Percentiles rank a stretch among this genome's conserved stretches.
Evolutionary conservation across 1,284 basidiomycete genomes (phyloP).

Genomic region (Boletus sp.): DNA sequence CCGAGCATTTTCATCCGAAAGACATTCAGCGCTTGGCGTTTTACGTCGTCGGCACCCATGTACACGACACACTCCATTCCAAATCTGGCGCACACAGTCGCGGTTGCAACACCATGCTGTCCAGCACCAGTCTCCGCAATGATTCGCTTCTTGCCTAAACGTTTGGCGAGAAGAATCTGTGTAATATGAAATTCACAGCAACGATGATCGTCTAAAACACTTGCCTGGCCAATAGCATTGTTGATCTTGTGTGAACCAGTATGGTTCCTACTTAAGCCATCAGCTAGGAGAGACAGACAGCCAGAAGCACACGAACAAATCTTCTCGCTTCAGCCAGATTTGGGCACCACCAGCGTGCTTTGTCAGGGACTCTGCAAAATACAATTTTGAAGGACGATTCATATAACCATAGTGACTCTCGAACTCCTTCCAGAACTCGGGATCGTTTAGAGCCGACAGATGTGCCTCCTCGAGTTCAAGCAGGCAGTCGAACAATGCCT

Average conservation of each 20-base stretch:
- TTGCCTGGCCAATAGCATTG: constrained; percentile 86
- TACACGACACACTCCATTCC: constrained; percentile 94
- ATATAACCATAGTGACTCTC: constrained; percentile 81
- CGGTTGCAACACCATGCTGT: constrained; percentile 98
- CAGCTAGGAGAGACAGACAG: constrained; percentile 1
- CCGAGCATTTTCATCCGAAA: constrained; percentile 98
- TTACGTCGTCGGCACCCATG: constrained; percentile 99
- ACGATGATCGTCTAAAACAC: constrained; percentile 9
- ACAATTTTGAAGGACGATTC: constrained; percentile 35
- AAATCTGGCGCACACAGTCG: constrained; percentile 96
- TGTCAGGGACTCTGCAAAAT: constrained; percentile 54
- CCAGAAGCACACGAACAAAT: constrained; percentile 55
- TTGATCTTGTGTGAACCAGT: constrained; percentile 98
- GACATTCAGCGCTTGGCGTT: constrained; percentile 93
- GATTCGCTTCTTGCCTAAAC: constrained; percentile 94
- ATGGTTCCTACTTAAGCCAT: constrained; percentile 63
- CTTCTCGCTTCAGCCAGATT: constrained; percentile 98
- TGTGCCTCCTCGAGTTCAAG: constrained; percentile 91
- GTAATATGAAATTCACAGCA: neutral
- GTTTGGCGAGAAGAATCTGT: constrained; percentile 85
- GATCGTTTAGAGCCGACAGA: constrained; percentile 81
- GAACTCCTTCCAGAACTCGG: constrained; percentile 92
- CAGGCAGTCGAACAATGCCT: constrained; percentile 88
- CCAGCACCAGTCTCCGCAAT: constrained; percentile 99
- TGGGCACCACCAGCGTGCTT: constrained; percentile 61